Evolutionary conservation across 441 rosid species (phyloP).

Genomic region (Gossypium gossypioides): DNA sequence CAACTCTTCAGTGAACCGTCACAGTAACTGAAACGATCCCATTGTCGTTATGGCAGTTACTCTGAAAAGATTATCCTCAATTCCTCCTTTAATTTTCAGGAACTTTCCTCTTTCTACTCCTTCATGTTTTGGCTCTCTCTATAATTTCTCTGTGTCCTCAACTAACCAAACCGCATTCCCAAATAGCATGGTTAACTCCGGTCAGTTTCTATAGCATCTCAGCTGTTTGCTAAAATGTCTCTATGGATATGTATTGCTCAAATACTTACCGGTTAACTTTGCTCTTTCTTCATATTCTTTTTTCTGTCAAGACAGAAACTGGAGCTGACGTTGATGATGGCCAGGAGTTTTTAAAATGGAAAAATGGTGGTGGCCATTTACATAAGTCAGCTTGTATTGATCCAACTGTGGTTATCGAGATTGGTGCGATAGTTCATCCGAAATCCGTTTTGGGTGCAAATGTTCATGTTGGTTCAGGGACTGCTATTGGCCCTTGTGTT

Average conservation of each 20-base stretch:
- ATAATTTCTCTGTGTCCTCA: not conserved
- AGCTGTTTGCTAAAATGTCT: slow-evolving; percentile 12
- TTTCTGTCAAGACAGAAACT: slow-evolving; percentile 18
- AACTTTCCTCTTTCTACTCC: not conserved
- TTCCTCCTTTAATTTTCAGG: not conserved
- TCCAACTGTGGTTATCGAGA: slow-evolving; percentile 36
- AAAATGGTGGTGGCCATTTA: slow-evolving; percentile 49
- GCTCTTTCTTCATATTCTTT: not conserved
- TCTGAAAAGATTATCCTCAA: not conserved
- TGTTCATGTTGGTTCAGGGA: slow-evolving; percentile 50
- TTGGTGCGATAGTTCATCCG: slow-evolving; percentile 47
- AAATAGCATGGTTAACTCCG: not conserved
- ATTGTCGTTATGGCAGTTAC: slow-evolving; percentile 11
- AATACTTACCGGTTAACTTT: not conserved
- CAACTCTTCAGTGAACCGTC: not conserved
- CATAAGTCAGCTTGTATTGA: slow-evolving; percentile 46
- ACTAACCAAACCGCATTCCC: not conserved
- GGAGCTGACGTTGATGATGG: slow-evolving; percentile 5
- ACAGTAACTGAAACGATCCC: not conserved
- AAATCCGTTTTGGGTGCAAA: slow-evolving; percentile 36
- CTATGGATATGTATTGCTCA: not conserved
- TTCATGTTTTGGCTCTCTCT: not conserved
- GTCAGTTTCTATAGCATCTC: not conserved
- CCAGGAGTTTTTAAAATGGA: slow-evolving; percentile 33
- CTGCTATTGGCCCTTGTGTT: slow-evolving; percentile 56